Conservation (phyloP, 2,329 filamentous ascomycete species). For the Ceratocystiopsis sp. region DNA sequence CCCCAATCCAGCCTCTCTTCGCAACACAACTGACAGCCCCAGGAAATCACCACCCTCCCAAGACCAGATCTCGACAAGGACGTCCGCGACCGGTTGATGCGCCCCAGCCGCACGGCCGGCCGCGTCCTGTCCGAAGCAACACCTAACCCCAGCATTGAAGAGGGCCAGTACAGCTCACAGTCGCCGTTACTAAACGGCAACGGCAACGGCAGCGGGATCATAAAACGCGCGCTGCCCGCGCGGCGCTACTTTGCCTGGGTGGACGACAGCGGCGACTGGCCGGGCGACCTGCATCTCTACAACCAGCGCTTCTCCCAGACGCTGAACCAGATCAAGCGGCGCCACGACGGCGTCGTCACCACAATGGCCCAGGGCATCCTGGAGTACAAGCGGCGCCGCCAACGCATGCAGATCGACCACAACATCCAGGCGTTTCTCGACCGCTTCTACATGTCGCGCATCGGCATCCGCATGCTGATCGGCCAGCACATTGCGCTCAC, state of each 20-base stretch:
- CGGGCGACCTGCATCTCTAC: constrained; percentile 83
- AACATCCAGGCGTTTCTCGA: constrained; percentile 96
- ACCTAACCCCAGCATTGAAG: constrained; percentile 73
- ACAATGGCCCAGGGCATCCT: constrained; percentile 96
- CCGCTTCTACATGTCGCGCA: constrained; percentile 98
- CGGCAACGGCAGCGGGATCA: constrained; percentile 5
- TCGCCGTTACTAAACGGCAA: constrained; percentile 19
- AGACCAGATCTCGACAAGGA: constrained; percentile 61
- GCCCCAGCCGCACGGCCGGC: constrained; percentile 39
- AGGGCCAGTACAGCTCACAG: constrained; percentile 58
- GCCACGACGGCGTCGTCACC: constrained; percentile 93
- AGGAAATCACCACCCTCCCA: constrained; percentile 84
- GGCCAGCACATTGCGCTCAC: constrained; percentile 95
- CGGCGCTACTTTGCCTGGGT: constrained; percentile 82
- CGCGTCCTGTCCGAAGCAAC: constrained; percentile 61
- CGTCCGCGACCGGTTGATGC: constrained; percentile 62
- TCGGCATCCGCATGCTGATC: constrained; percentile 97
- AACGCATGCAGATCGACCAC: constrained; percentile 95
- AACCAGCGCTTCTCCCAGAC: constrained; percentile 82
- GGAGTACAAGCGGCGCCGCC: constrained; percentile 90
- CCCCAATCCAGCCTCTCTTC: neutral
- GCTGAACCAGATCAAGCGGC: constrained; percentile 82
- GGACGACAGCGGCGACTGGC: constrained; percentile 80
- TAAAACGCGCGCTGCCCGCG: constrained; percentile 32
- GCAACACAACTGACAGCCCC: constrained; percentile 16